phyloP scores from a whole-genome alignment of 768 basidiomycete genomes.

The Obba rivulosa region DNA sequence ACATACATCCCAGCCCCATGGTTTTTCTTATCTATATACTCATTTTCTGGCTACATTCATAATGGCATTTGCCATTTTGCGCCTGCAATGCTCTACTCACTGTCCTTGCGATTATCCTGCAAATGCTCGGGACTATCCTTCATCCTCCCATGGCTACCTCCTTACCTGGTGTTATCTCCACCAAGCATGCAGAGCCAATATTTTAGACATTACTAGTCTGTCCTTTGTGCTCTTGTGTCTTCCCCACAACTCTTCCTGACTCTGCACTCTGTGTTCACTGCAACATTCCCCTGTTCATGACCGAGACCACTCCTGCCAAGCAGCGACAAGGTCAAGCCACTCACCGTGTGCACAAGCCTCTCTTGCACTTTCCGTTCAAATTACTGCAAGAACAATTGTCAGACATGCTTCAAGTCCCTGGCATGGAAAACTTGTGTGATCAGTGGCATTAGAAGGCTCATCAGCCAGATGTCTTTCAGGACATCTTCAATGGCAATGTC shows the following conservation, averaged over 20 bases:
- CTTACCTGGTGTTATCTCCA: not conserved
- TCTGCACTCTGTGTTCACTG: too few species aligned
- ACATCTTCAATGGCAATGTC: conserved; percentile 26
- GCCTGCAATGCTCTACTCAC: not conserved
- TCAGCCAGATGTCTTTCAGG: conserved; percentile 9
- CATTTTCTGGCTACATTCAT: not conserved
- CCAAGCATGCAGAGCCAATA: not conserved
- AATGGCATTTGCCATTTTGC: not conserved
- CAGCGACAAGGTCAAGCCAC: too few species aligned
- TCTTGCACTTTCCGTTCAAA: conserved; percentile 4
- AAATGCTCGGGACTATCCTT: too few species aligned
- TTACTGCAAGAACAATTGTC: conserved; percentile 13
- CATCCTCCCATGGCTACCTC: not conserved
- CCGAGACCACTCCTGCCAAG: too few species aligned
- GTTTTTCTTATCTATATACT: not conserved
- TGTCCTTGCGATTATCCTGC: too few species aligned
- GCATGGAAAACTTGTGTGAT: conserved; percentile 21
- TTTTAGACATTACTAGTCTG: not conserved
- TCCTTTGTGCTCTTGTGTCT: not conserved
- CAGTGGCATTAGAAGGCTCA: conserved; percentile 6
- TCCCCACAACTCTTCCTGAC: not conserved
- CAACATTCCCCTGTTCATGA: too few species aligned
- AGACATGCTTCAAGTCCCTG: conserved; percentile 11
- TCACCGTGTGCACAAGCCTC: not conserved
- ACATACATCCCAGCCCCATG: too few species aligned